phyloP scores from a whole-genome alignment of 306 rosid species.

The Albizia julibrissin region DNA sequence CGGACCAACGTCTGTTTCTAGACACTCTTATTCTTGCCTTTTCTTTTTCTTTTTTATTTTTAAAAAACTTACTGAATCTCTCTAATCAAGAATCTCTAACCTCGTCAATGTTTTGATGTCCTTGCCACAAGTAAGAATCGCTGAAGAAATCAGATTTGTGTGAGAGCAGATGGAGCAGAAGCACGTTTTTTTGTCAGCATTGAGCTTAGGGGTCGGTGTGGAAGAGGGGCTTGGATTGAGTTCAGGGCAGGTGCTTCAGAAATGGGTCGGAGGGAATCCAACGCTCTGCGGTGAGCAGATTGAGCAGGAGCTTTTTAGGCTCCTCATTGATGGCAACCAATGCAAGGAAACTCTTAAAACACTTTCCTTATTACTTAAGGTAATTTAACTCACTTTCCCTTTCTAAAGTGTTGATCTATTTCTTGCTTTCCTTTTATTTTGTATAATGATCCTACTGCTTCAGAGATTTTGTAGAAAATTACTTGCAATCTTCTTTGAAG shows the following conservation, averaged over 20 bases:
- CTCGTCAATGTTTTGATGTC: constrained; percentile 23
- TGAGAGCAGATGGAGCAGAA: constrained; percentile 78
- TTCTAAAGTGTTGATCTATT: too few relatives aligned
- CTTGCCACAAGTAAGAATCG: constrained; percentile 25
- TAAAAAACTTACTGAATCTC: background rate
- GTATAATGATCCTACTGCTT: constrained; percentile 12
- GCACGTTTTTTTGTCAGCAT: constrained; percentile 84
- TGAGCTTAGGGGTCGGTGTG: constrained; percentile 93
- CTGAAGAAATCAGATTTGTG: background rate
- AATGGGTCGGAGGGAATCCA: constrained; percentile 76
- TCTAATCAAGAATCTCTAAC: background rate
- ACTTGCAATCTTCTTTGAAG: constrained; percentile 22
- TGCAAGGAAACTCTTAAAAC: constrained; percentile 60
- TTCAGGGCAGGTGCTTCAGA: constrained; percentile 75
- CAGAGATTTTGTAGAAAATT: constrained; percentile 29
- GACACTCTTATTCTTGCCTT: background rate
- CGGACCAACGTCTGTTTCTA: background rate
- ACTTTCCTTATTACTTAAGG: too few relatives aligned
- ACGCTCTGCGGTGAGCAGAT: constrained; percentile 70
- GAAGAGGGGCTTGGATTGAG: constrained; percentile 92
- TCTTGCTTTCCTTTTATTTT: too few relatives aligned
- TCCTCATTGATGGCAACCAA: constrained; percentile 62
- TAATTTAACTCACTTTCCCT: too few relatives aligned
- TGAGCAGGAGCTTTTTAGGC: constrained; percentile 67
- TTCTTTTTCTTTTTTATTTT: background rate